Evolutionary conservation across 2,329 filamentous ascomycete species (phyloP).

Genomic region (Arthrobotrys conoides): DNA sequence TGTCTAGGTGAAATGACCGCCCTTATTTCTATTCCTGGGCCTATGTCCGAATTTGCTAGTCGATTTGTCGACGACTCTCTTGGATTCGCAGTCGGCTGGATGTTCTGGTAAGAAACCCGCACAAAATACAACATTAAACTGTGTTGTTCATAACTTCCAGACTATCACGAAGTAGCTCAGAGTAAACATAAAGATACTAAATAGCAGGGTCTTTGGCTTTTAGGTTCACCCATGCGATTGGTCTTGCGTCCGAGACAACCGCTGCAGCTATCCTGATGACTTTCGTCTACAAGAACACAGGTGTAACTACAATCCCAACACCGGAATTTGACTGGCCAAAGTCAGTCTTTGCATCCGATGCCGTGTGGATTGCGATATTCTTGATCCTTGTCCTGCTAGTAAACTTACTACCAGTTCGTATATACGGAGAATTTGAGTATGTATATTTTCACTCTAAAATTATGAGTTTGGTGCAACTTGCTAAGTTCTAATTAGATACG

Average conservation of each 20-base stretch:
- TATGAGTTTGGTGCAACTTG: neutral
- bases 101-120: conserved; percentile 66
- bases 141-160: conserved; percentile 29
- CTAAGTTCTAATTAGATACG: conserved; percentile 28
- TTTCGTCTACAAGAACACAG: conserved; percentile 66
- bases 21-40: conserved; percentile 67
- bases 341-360: conserved; percentile 60
- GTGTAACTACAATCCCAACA: conserved; percentile 50
- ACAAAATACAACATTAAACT: conserved; percentile 42
- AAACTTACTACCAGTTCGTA: conserved; percentile 66
- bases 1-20: conserved; percentile 67
- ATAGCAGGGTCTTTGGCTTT: neutral
- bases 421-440: conserved; percentile 66
- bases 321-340: conserved; percentile 58
- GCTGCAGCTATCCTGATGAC: conserved; percentile 68
- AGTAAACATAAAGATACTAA: neutral
- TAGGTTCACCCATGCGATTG: conserved; percentile 66
- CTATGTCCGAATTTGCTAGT: conserved; percentile 67
- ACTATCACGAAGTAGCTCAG: neutral
- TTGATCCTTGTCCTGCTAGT: conserved; percentile 65
- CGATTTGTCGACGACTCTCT: conserved; percentile 68
- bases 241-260: conserved; percentile 66
- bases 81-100: conserved; percentile 69
- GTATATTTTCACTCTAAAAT: neutral
- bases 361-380: conserved; percentile 67